These are phyloP conservation scores for Mycena sp. DNA, from an alignment of 1,284 basidiomycete genomes.

Conservation along the genomic window DNA sequence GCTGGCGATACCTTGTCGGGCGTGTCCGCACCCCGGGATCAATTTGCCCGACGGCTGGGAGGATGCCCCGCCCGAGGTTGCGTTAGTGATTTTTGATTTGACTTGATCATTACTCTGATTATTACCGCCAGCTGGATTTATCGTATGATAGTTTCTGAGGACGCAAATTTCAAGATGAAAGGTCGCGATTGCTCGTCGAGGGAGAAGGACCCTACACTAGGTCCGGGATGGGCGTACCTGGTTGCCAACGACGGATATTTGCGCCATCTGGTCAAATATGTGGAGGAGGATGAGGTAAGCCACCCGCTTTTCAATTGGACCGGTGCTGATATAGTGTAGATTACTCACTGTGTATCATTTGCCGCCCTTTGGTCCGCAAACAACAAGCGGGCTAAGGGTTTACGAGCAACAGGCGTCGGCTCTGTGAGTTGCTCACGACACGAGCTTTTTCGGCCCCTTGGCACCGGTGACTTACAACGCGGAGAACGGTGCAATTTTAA, in stretches of 20 bases:
- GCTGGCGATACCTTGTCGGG: conserved; percentile 13
- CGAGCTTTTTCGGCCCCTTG: conserved; percentile 4
- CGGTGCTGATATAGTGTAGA: not conserved
- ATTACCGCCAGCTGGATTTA: not conserved
- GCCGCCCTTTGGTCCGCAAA: conserved; percentile 11
- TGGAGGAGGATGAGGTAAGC: conserved; percentile 17
- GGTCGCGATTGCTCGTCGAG: not conserved
- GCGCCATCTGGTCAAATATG: not conserved
- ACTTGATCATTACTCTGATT: not conserved
- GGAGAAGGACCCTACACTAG: conserved; percentile 6
- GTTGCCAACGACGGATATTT: conserved; percentile 1
- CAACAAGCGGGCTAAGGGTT: not conserved
- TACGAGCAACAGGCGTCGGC: not conserved
- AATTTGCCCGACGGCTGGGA: conserved; percentile 21
- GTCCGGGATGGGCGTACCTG: conserved; percentile 18
- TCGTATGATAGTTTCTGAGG: not conserved
- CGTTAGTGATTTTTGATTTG: not conserved
- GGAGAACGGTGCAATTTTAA: conserved; percentile 3
- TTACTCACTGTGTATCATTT: conserved; percentile 7
- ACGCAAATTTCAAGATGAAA: conserved; percentile 22
- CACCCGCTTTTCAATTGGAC: not conserved
- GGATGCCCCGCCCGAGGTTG: conserved; percentile 11
- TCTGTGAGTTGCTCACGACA: conserved; percentile 16
- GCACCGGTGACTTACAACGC: conserved; percentile 15
- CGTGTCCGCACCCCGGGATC: conserved; percentile 10